Base-by-base conservation (phyloP, 345 rosid genomes). In the Triadica sebifera region DNA sequence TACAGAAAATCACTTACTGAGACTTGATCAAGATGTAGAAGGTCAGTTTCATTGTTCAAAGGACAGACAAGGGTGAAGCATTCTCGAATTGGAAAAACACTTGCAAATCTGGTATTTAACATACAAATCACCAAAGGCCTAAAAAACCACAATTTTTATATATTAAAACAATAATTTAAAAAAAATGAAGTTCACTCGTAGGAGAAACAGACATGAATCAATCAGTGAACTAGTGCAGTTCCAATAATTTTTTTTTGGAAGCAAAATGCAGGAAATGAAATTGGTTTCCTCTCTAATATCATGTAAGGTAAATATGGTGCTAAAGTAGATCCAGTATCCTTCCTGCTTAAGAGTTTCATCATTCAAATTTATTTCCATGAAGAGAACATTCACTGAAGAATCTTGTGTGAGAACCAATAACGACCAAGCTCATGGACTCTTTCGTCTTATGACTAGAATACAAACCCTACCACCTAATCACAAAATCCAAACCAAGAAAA, bases 41-140 rank as follows among this genome's bases (percentile, higher is more conserved):
- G 99, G 57, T 96, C 98, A 81, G 80, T 86, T 81, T 93, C 98
- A 80, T 87, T 81, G 84, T 88, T 91, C 82, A 93, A 76, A 76
- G 99, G 99, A 82, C 99, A 83, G 78, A 90, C 97, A 45, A 96
- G 96, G 67, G 98, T 59, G 72, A 84, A 91, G 77, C 99, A 96
- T 75, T 93, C 99, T 80, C 96, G 86, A 79, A 88, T 94, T 9
- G 99, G 99, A 78, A 96, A 96, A 43, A 93, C 78, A 50, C 77
- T 93, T 93, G 25, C 97, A 85, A 61, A 93, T 91, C 98, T 95
- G 78, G 78, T 55, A 43, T 9, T 45, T 17, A 3, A 25, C 41
- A 52, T 9, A 17, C 20, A 67, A 7, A n/a, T 69, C 24, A 69
- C 4, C 17, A 29, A 29, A 67, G 20, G 65, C 65, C 39, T 15